Percentiles rank a stretch among this genome's conserved stretches.
These are phyloP conservation scores for Setaria italica DNA, from an alignment of 202 grass and related monocot species.

Conservation along the genomic window DNA sequence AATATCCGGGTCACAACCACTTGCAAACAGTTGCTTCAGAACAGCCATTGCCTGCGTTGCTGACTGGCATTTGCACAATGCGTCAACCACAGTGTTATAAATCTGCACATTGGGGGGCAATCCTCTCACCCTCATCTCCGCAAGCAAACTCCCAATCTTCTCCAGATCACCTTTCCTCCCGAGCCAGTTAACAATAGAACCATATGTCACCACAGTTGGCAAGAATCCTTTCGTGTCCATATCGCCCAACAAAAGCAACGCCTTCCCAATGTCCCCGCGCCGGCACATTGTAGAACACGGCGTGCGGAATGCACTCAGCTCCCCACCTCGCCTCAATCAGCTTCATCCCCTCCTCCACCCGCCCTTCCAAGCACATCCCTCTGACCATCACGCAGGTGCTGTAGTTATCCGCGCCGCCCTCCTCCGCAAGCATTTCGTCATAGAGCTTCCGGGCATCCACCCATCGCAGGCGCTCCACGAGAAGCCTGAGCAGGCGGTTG, in stretches of 20 bases:
- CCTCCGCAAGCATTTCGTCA: constrained; percentile 67
- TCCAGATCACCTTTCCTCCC: constrained; percentile 59
- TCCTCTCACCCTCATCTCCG: constrained; percentile 64
- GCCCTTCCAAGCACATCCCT: constrained; percentile 65
- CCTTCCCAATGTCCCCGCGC: constrained; percentile 51
- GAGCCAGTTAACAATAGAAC: constrained; percentile 64
- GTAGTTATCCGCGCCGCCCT: constrained; percentile 60
- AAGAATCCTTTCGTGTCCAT: constrained; percentile 75
- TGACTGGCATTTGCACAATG: constrained; percentile 57
- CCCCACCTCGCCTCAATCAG: constrained; percentile 82
- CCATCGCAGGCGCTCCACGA: constrained; percentile 51
- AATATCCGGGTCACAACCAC: constrained; percentile 52
- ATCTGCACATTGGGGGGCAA: constrained; percentile 65
- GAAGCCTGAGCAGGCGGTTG: constrained; percentile 58
- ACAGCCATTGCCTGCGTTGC: constrained; percentile 55
- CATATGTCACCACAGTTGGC: constrained; percentile 68
- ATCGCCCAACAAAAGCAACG: constrained; percentile 54
- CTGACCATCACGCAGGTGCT: constrained; percentile 67
- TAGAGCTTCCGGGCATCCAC: constrained; percentile 56
- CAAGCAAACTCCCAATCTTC: constrained; percentile 54
- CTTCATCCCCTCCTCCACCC: constrained; percentile 62
- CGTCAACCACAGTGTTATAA: constrained; percentile 68
- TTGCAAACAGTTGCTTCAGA: constrained; percentile 70
- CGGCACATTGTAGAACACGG: constrained; percentile 71
- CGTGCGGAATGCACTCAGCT: constrained; percentile 55